Evolutionary conservation across 768 basidiomycete genomes (phyloP), one percentile per base, ranked within the genome.

Genomic region (Thelephora ganbajun): DNA sequence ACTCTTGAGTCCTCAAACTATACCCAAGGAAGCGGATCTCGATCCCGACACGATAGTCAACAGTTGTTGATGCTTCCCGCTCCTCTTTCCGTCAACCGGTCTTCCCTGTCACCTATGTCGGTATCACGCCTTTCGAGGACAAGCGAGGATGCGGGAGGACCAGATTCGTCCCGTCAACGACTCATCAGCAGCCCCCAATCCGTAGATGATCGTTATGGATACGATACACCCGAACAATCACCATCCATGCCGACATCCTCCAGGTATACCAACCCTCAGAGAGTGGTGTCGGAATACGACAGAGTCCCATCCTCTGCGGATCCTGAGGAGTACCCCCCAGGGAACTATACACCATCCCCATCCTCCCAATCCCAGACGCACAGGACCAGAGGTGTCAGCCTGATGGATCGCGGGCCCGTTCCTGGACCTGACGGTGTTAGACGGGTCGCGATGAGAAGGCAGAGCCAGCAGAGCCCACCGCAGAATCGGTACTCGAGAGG

Each of bases 391-490:
- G 89, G 92, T 19, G 72, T 96, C 43, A 80, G 80, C 41, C 63
- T 97, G 48, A 76, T 75, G 47, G 93, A 97, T 54, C 67, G 76
- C 56, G 93, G 93, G 12, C 89, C 88, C 35, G 84, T 92, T 2
- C 80, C 85, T 35, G 74, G 75, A 33, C 74, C 79, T 7, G 80
- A 84, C 14, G 82, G 83, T 46, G 90, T 91, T 22, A 74, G 89
- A 35, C 66, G 90, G 49, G 84, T 93, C 22, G 74, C 85, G 43
- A 69, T 86, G 56, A 77, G 73, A 43, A 58, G 84, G 41, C 72
- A 80, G 12, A 68, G 74, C 22, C 77, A 82, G 30, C 80, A 82
- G 56, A 64, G 66, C 19, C 70, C 72, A n/a, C 52, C 56, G 48
- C 76, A 76, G 64, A 82, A 83, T 59, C 70, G 85, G 22, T 88